These are phyloP conservation scores for Nothomitra cinnamomea DNA, from an alignment of 2,329 filamentous ascomycete species.

Conservation along the genomic window DNA sequence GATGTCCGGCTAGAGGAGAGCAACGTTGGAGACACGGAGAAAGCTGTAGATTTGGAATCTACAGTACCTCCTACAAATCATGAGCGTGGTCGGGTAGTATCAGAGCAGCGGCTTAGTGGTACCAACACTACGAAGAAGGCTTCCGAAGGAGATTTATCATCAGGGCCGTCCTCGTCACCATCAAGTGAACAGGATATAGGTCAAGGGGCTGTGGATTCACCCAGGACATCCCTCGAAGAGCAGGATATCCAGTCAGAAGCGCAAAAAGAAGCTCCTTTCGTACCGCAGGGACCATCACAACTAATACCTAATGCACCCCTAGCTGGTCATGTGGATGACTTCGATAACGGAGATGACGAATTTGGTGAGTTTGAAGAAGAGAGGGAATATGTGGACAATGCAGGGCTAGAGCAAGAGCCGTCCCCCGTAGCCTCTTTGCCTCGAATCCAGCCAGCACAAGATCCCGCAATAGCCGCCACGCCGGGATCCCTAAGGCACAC, in stretches of 20 bases:
- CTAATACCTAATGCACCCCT: neutral
- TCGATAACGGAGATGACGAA: neutral
- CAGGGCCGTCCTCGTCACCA: neutral
- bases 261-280: neutral
- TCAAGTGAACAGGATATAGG: neutral
- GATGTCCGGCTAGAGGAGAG: neutral
- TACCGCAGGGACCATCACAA: neutral
- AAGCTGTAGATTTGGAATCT: neutral
- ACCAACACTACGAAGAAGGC: neutral
- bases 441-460: neutral
- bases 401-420: neutral
- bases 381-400: neutral
- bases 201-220: neutral
- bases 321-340: neutral
- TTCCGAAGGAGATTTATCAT: neutral
- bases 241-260: neutral
- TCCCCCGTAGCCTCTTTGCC: too few species aligned
- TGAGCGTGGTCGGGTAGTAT: neutral
- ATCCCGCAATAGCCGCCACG: too few species aligned
- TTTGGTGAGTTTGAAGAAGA: conserved; percentile 2
- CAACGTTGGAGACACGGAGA: neutral
- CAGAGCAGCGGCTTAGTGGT: too few species aligned
- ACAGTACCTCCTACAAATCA: neutral
- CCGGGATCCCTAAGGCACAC: neutral
- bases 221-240: neutral